Conservation (phyloP, 371 early-diverging fungal genomes). For the Lichtheimia ramosa region DNA sequence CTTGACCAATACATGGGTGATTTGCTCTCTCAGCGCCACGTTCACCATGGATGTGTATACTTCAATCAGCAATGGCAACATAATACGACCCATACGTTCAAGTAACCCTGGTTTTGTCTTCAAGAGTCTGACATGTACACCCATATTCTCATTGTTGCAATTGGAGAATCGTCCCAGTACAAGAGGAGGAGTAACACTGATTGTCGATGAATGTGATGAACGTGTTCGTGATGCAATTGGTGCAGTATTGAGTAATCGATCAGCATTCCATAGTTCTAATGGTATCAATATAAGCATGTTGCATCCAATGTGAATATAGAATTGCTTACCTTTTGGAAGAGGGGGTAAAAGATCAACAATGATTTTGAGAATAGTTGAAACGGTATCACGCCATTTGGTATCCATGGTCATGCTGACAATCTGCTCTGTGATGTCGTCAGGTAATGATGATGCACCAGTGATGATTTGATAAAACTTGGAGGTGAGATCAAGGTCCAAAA, state of each 20-base stretch:
- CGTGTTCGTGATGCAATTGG: conserved; percentile 27
- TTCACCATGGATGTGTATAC: conserved; percentile 59
- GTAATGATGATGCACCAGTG: conserved; percentile 43
- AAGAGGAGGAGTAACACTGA: not conserved
- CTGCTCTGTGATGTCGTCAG: not conserved
- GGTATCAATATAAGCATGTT: not conserved
- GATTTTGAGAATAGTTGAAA: conserved; percentile 27
- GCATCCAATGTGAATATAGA: not conserved
- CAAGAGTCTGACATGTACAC: conserved; percentile 37
- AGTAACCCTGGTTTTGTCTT: conserved; percentile 37
- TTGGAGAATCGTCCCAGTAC: not conserved
- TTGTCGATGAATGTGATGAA: conserved; percentile 8
- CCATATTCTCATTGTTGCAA: conserved; percentile 7
- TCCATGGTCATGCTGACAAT: conserved; percentile 12
- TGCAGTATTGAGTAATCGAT: conserved; percentile 23
- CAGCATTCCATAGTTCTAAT: conserved; percentile 21
- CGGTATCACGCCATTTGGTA: conserved; percentile 33
- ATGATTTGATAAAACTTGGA: conserved; percentile 55
- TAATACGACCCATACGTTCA: conserved; percentile 35
- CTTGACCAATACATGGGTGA: conserved; percentile 53
- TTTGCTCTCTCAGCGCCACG: conserved; percentile 49
- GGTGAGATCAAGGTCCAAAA: conserved; percentile 55
- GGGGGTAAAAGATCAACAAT: conserved; percentile 61
- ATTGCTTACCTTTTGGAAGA: conserved; percentile 52
- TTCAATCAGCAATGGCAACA: conserved; percentile 56